Base-by-base conservation (phyloP, 192 early-diverging fungal genomes). In the Jimgerdemannia lactiflua region DNA sequence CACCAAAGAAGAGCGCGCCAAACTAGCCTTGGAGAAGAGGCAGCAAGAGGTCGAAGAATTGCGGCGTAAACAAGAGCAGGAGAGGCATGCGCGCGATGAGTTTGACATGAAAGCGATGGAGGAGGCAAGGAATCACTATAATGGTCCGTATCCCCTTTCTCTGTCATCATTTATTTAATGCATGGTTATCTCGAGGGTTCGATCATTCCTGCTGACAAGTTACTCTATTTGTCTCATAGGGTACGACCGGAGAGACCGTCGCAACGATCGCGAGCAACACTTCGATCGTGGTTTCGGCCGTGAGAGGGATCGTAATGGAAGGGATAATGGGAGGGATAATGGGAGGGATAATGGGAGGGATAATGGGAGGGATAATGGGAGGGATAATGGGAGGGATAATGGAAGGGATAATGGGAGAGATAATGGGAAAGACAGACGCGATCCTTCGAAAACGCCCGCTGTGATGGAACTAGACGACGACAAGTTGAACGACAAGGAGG, bases 1-100 rank as follows among this genome's bases (percentile, higher is more conserved):
- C 74, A 94, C 93, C 17, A 99, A 99, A 80, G 94, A 93, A 80
- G 92, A 99, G 79, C 88, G 98, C 17, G 92, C 93, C 39, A 87
- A 94, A 73, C 73, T 93, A 49, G 98, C 98, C 4, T 81, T 99
- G 29, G 94, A 97, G 73, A 85, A 87, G 65, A 82, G 93, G 54
- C 90, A 93, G 81, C 87, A 88, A 67, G 93, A 97, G 75, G 95
- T 97, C 0, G 93, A 95, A 66, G 88, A 89, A 43, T 75, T 86
- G 75, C 86, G 92, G 17, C 76, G 83, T 9, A 75, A 75, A 9
- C 89, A 95, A 54, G 91, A 90, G 4, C 86, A 80, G n/a, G 91
- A 94, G 59, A 84, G 91, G 18, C 82, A 89, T 66, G 75, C 83
- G 43, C 72, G 87, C 64, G 80, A 81, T 11, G 86, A 79, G 63